phyloP scores from a whole-genome alignment of 371 early-diverging fungal genomes.

The Mucor sp. region DNA sequence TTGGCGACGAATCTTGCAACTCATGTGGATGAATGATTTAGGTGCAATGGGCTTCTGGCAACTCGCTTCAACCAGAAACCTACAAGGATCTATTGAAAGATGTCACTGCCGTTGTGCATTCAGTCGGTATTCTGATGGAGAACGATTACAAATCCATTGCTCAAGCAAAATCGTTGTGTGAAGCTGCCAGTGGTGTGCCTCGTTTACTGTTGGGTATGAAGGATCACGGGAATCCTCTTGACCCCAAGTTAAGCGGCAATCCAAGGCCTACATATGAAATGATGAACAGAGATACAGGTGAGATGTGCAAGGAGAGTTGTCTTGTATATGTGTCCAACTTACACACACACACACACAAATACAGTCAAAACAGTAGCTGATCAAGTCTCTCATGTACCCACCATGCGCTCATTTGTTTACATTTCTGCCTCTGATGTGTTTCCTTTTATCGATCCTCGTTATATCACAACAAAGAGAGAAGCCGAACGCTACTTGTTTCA shows the following conservation, averaged over 20 bases:
- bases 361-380: conserved; percentile 58
- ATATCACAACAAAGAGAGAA: conserved; percentile 77
- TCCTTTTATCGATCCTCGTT: conserved; percentile 72
- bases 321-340: too few relatives aligned
- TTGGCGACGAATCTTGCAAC: not conserved
- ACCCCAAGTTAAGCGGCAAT: conserved; percentile 20
- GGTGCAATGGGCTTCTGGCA: conserved; percentile 70
- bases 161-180: conserved; percentile 50
- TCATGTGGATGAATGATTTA: not conserved
- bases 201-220: conserved; percentile 33
- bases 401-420: conserved; percentile 65
- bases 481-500: conserved; percentile 64
- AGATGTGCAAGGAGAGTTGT: not conserved
- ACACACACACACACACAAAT: too few relatives aligned
- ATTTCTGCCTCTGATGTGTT: conserved; percentile 71
- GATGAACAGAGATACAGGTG: conserved; percentile 78
- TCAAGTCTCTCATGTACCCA: conserved; percentile 45
- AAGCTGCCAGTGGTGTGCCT: conserved; percentile 31
- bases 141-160: conserved; percentile 67
- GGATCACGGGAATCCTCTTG: conserved; percentile 50
- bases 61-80: conserved; percentile 63
- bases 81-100: conserved; percentile 57
- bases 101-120: conserved; percentile 70
- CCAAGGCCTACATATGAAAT: conserved; percentile 54
- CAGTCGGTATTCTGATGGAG: conserved; percentile 74